Evolutionary conservation across 306 rosid species (phyloP).

Genomic region (Acacia acuminata): DNA sequence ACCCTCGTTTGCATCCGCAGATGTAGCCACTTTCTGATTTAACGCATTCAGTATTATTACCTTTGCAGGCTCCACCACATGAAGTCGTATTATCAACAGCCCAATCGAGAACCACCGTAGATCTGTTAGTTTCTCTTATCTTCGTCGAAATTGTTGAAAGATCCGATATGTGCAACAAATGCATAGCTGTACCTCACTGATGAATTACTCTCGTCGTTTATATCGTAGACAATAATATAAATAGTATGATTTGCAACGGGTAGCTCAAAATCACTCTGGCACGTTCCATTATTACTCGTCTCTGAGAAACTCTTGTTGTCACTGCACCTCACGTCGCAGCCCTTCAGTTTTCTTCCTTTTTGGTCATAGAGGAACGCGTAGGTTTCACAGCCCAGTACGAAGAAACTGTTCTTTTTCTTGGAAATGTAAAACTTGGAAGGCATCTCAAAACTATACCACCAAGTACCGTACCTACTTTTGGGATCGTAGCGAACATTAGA

Average conservation of each 20-base stretch:
- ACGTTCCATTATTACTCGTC: not conserved
- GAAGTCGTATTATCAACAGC: not conserved
- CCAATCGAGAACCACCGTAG: not conserved
- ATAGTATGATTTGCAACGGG: not conserved
- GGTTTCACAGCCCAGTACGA: not conserved
- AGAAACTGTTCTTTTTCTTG: not conserved
- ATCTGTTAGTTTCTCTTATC: not conserved
- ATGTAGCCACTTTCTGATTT: not conserved
- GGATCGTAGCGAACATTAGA: not conserved
- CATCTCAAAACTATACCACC: not conserved
- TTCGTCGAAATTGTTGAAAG: not conserved
- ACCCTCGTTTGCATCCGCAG: not conserved
- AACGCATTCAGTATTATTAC: not conserved
- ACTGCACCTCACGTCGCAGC: not conserved
- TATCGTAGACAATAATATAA: too few species aligned
- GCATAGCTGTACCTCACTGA: not conserved
- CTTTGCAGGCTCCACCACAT: not conserved
- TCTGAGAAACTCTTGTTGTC: too few species aligned
- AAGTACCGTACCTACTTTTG: rapidly evolving
- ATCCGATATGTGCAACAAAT: not conserved
- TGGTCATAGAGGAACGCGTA: not conserved
- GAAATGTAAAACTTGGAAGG: not conserved
- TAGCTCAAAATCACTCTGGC: not conserved
- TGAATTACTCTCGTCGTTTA: too few species aligned
- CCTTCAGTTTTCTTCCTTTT: not conserved